Base-by-base conservation (phyloP, 192 early-diverging fungal species). In the Piromyces sp. region DNA sequence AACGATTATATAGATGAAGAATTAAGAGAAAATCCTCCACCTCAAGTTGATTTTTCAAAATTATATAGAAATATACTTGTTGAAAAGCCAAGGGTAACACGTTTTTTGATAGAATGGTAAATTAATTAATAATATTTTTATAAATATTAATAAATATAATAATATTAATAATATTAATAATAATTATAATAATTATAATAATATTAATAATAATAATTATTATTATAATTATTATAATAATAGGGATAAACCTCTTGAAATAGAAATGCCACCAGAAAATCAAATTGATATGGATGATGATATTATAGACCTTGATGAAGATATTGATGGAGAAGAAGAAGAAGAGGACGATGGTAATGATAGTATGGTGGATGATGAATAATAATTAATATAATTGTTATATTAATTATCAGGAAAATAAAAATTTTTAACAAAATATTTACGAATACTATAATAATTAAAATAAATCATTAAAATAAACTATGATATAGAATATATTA, bases 61-160 rank as follows among this genome's bases (percentile, higher is more conserved):
- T 82, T 99, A 26, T 90, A 92, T 82, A 88, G 96, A 80, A 94
- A 90, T 82, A 96, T 98, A 82, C 86, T 99, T 83, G 95, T 94
- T 1, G 95, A 96, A 82, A 98, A 96, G 85, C 97, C 97, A 28
- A 92, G 94, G 81, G 96, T 99, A 15, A 97, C 96, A 14, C 86
- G 94, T 81, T 94, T 92, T 86, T 90, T 91, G 30, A 95, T 96
- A 28, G 51, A 68, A 68, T 68, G 51, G 51, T 68, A 68, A 1
- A 33, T 33, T 68, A n/a, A 68, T 38, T 68, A n/a, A 68, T 38
- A 38, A 38, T 14, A 38, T 38, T 38, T 14, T 1, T 38, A 38
- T 14, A 14, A 38, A 15, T 13, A 38, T 14, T 38, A 38, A 38
- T 38, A 38, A 38, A 14, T 14, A 38, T 38, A 38, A 38, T 38